Evolutionary conservation across 106 monocot genomes (phyloP).

Genomic region (Ottelia alismoides): DNA sequence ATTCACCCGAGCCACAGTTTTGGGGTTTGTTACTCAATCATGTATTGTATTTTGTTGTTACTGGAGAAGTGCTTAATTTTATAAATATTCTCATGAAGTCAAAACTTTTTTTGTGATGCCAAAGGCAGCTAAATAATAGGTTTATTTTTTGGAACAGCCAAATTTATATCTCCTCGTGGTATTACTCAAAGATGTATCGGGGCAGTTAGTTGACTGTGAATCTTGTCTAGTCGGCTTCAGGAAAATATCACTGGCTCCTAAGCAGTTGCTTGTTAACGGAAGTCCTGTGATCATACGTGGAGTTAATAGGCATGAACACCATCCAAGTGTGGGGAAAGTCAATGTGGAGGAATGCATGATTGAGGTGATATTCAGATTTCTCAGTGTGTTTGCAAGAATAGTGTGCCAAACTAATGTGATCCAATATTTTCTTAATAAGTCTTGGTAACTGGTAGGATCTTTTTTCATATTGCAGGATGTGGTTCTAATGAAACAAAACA

Average conservation of each 20-base stretch:
- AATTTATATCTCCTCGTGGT: slow-evolving; percentile 89
- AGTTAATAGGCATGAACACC: slow-evolving; percentile 97
- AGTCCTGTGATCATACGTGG: slow-evolving; percentile 74
- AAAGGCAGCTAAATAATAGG: too few species aligned
- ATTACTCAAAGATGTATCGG: slow-evolving; percentile 62
- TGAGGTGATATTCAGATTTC: too few species aligned
- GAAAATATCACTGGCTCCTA: slow-evolving; percentile 55
- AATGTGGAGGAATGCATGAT: slow-evolving; percentile 96
- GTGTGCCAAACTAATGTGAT: too few species aligned
- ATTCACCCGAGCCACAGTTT: too few species aligned
- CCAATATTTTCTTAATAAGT: too few species aligned
- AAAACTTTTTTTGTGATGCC: too few species aligned
- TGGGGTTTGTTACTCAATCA: too few species aligned
- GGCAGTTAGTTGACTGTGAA: slow-evolving; percentile 83
- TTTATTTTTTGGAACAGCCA: slow-evolving; percentile 51
- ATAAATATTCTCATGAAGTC: too few species aligned
- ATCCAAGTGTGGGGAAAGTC: slow-evolving; percentile 84
- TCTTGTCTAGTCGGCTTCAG: slow-evolving; percentile 95
- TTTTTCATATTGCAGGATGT: slow-evolving; percentile 87
- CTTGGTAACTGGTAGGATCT: too few species aligned
- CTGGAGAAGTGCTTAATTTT: too few species aligned
- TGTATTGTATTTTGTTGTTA: too few species aligned
- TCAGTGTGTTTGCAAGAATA: too few species aligned
- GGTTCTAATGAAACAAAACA: slow-evolving; percentile 92
- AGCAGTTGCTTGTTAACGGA: slow-evolving; percentile 89